A percentile compares a stretch with the other conserved stretches of the same genome.
Conservation (phyloP, 805 yeast genomes). For the Danielia oregonensis region DNA sequence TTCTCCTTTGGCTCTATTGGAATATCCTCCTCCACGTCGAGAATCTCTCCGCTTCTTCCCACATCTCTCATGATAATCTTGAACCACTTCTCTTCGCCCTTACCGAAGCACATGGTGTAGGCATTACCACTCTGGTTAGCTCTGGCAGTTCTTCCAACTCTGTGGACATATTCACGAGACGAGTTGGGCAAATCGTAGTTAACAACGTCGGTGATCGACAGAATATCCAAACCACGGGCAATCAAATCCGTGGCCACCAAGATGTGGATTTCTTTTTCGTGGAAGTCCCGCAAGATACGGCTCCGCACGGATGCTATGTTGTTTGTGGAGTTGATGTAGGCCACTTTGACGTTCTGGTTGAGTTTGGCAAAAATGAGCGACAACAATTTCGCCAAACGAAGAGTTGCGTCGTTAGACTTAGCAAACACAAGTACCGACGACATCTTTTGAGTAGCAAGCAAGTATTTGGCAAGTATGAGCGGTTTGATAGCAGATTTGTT, state of each 20-base stretch:
- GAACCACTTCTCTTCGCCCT: constrained; percentile 71
- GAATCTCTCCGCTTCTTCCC: constrained; percentile 27
- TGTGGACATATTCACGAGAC: constrained; percentile 87
- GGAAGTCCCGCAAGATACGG: constrained; percentile 58
- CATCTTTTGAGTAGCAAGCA: constrained; percentile 30
- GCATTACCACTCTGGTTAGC: constrained; percentile 81
- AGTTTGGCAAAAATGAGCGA: constrained; percentile 34
- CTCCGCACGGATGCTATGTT: constrained; percentile 47
- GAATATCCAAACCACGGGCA: constrained; percentile 91
- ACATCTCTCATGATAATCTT: constrained; percentile 47
- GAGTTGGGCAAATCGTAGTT: constrained; percentile 91
- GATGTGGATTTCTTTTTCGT: constrained; percentile 47
- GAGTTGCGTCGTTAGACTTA: constrained; percentile 79
- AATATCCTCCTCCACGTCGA: constrained; percentile 15
- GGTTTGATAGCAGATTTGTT: constrained; percentile 60
- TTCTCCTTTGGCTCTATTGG: constrained; percentile 19
- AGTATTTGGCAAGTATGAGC: constrained; percentile 57
- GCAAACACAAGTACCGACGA: constrained; percentile 57
- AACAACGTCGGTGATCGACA: constrained; percentile 65
- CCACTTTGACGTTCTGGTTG: constrained; percentile 12
- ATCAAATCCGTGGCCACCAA: constrained; percentile 84
- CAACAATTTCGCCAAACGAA: constrained; percentile 69
- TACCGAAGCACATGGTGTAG: constrained; percentile 67
- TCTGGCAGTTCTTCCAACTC: constrained; percentile 97
- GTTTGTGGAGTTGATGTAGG: constrained; percentile 58